phyloP scores from a whole-genome alignment of 2,329 filamentous ascomycete genomes.

The Juglanconis sp. region DNA sequence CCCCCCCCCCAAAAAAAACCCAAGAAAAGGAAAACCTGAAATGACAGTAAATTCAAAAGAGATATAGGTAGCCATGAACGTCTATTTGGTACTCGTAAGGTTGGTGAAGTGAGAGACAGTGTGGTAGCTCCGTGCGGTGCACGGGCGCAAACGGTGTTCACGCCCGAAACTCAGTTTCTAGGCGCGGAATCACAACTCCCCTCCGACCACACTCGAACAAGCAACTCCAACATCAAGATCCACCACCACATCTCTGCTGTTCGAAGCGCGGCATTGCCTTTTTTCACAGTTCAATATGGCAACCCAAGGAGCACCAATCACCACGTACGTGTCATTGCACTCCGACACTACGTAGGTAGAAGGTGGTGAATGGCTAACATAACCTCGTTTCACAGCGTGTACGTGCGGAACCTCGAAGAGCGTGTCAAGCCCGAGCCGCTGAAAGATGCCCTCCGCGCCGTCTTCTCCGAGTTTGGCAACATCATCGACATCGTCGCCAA shows the following conservation, averaged over 20 bases:
- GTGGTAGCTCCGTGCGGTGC: neutral
- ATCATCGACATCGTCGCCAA: slow-evolving; percentile 70
- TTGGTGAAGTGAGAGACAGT: neutral
- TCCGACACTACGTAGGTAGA: slow-evolving; percentile 51
- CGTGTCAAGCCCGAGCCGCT: slow-evolving; percentile 78
- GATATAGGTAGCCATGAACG: too few species aligned
- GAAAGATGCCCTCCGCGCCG: slow-evolving; percentile 66
- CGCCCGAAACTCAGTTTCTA: neutral
- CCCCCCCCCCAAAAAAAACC: too few species aligned
- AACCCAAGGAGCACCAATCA: slow-evolving; percentile 44
- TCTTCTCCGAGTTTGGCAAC: slow-evolving; percentile 87
- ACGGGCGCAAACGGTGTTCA: neutral
- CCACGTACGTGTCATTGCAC: slow-evolving; percentile 75
- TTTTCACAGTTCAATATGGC: slow-evolving; percentile 29
- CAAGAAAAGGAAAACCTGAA: too few species aligned
- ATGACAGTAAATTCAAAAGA: too few species aligned
- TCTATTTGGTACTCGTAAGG: neutral
- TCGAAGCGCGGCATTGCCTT: neutral
- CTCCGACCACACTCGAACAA: neutral
- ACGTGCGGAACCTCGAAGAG: slow-evolving; percentile 86
- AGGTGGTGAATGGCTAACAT: slow-evolving; percentile 32
- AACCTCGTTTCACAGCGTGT: slow-evolving; percentile 47
- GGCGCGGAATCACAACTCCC: neutral
- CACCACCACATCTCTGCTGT: neutral
- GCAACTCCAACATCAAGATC: neutral